These are phyloP conservation scores for Malus hybrid DNA, from an alignment of 331 rosid species.

Conservation along the genomic window DNA sequence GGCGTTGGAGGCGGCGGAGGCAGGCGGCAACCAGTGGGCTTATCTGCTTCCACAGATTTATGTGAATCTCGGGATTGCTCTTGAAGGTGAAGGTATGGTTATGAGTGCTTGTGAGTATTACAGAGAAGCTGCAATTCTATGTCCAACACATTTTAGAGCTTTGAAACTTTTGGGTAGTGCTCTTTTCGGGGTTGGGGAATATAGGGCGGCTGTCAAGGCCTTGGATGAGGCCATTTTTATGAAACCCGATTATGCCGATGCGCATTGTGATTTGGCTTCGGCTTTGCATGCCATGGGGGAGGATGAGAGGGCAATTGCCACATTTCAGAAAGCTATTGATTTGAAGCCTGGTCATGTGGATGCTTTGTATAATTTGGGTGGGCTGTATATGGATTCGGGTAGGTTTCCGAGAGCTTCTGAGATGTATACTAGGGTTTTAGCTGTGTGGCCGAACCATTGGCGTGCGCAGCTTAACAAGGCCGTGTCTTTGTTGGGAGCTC, in stretches of 20 bases:
- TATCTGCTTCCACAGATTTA: slow-evolving; percentile 51
- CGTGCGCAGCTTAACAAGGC: slow-evolving; percentile 56
- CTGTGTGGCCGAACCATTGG: slow-evolving; percentile 56
- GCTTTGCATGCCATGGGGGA: slow-evolving; percentile 50
- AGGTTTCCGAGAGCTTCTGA: slow-evolving; percentile 50
- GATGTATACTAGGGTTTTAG: slow-evolving; percentile 48
- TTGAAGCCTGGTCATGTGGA: slow-evolving; percentile 48
- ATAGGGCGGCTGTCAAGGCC: slow-evolving; percentile 46
- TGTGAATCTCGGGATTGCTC: slow-evolving; percentile 46
- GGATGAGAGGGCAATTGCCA: slow-evolving; percentile 43
- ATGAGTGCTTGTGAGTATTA: slow-evolving; percentile 54
- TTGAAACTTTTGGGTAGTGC: slow-evolving; percentile 54
- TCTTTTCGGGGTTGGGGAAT: slow-evolving; percentile 48
- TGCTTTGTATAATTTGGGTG: slow-evolving; percentile 48
- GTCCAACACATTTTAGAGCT: slow-evolving; percentile 55
- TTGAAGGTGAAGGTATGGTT: slow-evolving; percentile 59
- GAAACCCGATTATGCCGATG: slow-evolving; percentile 52
- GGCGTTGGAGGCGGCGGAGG: slow-evolving; percentile 47
- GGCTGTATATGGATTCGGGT: slow-evolving; percentile 48
- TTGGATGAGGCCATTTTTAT: slow-evolving; percentile 45
- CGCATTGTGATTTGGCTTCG: slow-evolving; percentile 49
- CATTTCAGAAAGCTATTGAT: slow-evolving; percentile 48
- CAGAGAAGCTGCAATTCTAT: slow-evolving; percentile 52
- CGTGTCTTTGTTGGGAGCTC: slow-evolving; percentile 46
- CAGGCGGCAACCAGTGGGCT: slow-evolving; percentile 52